Percentiles rank a stretch among this genome's conserved stretches.
Conservation (phyloP, 2,329 filamentous ascomycete species). For the Fonsecaea nubica region DNA sequence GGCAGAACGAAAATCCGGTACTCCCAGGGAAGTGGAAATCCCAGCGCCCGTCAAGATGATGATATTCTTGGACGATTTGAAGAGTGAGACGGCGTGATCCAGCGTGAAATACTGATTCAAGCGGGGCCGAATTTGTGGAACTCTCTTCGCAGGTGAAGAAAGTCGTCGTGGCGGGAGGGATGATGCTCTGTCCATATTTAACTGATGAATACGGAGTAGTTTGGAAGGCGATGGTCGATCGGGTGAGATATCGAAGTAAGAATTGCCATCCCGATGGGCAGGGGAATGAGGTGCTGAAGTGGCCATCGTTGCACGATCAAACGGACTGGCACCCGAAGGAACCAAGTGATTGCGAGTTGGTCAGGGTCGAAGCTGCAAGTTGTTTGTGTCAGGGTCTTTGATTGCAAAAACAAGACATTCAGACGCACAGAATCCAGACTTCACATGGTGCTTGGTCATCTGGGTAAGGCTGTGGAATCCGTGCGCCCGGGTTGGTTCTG, state of each 20-base stretch:
- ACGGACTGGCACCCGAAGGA: neutral
- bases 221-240: slow-evolving; percentile 29
- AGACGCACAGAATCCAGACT: neutral
- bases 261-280: slow-evolving; percentile 21
- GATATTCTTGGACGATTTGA: slow-evolving; percentile 79
- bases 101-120: slow-evolving; percentile 75
- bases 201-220: slow-evolving; percentile 27
- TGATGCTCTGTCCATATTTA: slow-evolving; percentile 28
- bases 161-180: slow-evolving; percentile 31
- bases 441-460: slow-evolving; percentile 7
- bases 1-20: slow-evolving; percentile 95
- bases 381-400: neutral
- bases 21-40: slow-evolving; percentile 95
- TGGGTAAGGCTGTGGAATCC: slow-evolving; percentile 15
- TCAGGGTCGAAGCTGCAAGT: neutral
- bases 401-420: neutral
- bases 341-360: neutral
- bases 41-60: slow-evolving; percentile 94
- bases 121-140: slow-evolving; percentile 31
- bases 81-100: slow-evolving; percentile 81
- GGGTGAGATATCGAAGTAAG: slow-evolving; percentile 26
- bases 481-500: neutral
- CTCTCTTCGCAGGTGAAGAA: slow-evolving; percentile 29
- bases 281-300: slow-evolving; percentile 32
- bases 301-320: slow-evolving; percentile 25